Conservation (phyloP, 1,139 yeast species). For the Hyphopichia pseudoburtonii region DNA sequence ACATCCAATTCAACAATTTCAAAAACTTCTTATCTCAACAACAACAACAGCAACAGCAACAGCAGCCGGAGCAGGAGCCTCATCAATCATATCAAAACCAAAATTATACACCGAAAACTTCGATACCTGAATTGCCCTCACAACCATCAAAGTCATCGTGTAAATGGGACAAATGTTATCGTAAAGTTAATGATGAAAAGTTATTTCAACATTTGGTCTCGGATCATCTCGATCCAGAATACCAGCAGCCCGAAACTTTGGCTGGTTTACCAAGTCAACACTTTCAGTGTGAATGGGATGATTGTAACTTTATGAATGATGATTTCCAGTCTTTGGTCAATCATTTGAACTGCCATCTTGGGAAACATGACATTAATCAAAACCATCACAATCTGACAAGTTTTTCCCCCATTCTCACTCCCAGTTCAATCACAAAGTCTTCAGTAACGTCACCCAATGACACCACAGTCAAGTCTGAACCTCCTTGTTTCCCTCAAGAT, state of each 20-base stretch:
- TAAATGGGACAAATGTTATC: conserved; percentile 58
- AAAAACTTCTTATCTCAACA: conserved; percentile 16
- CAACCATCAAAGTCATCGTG: conserved; percentile 26
- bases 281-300: conserved; percentile 69
- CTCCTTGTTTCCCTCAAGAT: background rate
- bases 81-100: background rate
- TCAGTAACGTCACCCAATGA: conserved; percentile 13
- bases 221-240: conserved; percentile 49
- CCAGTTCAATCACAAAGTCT: conserved; percentile 14
- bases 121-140: background rate
- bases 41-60: background rate
- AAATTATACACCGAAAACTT: too few species aligned
- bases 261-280: conserved; percentile 4
- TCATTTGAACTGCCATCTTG: conserved; percentile 61
- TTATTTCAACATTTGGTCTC: conserved; percentile 58
- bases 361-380: conserved; percentile 11
- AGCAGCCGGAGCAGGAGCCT: background rate
- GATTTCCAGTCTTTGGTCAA: conserved; percentile 54
- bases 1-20: conserved; percentile 42
- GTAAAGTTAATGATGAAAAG: conserved; percentile 40
- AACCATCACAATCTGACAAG: background rate
- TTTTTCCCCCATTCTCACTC: conserved; percentile 13
- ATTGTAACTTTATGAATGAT: conserved; percentile 57
- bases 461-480: background rate
- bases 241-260: conserved; percentile 6